Evolutionary conservation across 2,329 filamentous ascomycete genomes (phyloP).

Genomic region (Penicillium sp.): DNA sequence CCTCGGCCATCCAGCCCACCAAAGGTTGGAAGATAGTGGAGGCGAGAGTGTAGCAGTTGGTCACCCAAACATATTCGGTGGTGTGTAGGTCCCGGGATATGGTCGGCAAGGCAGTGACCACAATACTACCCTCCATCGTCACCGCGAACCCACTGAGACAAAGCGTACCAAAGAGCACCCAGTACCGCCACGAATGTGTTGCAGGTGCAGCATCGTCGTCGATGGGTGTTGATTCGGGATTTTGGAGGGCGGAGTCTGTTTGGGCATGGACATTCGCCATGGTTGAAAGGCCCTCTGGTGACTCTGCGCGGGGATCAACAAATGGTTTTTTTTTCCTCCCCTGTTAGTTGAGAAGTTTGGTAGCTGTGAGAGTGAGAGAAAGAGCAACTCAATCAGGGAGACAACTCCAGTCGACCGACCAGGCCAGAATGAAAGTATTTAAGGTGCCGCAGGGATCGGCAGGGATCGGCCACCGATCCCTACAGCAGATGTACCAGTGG

Average conservation of each 20-base stretch:
- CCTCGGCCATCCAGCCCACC: slow-evolving; percentile 9
- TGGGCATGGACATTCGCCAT: neutral
- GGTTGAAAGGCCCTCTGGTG: neutral
- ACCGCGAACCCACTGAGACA: slow-evolving; percentile 14
- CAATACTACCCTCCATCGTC: slow-evolving; percentile 14
- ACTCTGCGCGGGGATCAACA: too few species aligned
- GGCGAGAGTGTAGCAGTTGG: slow-evolving; percentile 10
- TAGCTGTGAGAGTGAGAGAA: neutral
- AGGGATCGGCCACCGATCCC: neutral
- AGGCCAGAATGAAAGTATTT: neutral
- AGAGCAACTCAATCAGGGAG: neutral
- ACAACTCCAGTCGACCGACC: neutral
- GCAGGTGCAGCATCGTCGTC: neutral
- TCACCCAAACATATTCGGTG: slow-evolving; percentile 12
- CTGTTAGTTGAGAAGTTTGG: neutral
- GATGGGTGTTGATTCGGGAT: neutral
- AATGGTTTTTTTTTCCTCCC: too few species aligned
- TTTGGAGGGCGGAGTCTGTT: neutral
- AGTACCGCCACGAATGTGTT: neutral
- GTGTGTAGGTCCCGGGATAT: slow-evolving; percentile 9
- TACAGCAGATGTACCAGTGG: neutral
- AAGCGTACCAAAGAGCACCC: slow-evolving; percentile 10
- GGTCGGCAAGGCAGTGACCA: slow-evolving; percentile 13
- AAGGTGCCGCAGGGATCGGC: neutral
- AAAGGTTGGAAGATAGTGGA: slow-evolving; percentile 10